Evolutionary conservation across 78 protist species (phyloP).

Genomic region (Acrasis kona): DNA sequence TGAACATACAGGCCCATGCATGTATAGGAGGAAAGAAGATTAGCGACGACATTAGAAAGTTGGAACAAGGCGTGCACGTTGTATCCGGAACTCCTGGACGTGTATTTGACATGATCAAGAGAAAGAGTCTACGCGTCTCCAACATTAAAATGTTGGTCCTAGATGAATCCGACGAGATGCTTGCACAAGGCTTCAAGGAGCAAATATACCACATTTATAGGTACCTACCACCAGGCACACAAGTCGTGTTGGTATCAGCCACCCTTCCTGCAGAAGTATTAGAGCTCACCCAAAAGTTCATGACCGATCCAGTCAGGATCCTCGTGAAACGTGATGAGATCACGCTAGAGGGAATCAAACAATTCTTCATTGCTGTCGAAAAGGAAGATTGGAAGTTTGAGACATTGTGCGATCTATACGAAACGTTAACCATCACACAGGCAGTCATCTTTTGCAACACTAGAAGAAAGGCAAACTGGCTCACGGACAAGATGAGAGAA

Average conservation of each 20-base stretch:
- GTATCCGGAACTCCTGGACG: conserved; percentile 99
- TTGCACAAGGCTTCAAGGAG: conserved; percentile 95
- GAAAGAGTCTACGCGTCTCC: conserved; percentile 69
- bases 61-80: conserved; percentile 85
- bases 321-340: conserved; percentile 97
- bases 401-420: conserved; percentile 97
- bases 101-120: conserved; percentile 92
- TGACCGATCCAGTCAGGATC: conserved; percentile 95
- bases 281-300: conserved; percentile 89
- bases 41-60: conserved; percentile 73
- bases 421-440: conserved; percentile 88
- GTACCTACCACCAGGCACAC: conserved; percentile 73
- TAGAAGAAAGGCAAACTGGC: conserved; percentile 88
- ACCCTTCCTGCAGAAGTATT: conserved; percentile 94
- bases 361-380: conserved; percentile 91
- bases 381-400: conserved; percentile 94
- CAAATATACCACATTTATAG: conserved; percentile 97
- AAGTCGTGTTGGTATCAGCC: conserved; percentile 95
- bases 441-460: conserved; percentile 96
- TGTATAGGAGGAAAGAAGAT: conserved; percentile 97
- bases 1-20: conserved; percentile 71
- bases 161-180: conserved; percentile 99
- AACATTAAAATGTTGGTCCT: conserved; percentile 77
- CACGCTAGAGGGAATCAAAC: conserved; percentile 98
- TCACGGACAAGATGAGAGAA: conserved; percentile 72